Evolutionary conservation across 495 filamentous ascomycete genomes (phyloP).

Genomic region (Trichoderma parareesei): DNA sequence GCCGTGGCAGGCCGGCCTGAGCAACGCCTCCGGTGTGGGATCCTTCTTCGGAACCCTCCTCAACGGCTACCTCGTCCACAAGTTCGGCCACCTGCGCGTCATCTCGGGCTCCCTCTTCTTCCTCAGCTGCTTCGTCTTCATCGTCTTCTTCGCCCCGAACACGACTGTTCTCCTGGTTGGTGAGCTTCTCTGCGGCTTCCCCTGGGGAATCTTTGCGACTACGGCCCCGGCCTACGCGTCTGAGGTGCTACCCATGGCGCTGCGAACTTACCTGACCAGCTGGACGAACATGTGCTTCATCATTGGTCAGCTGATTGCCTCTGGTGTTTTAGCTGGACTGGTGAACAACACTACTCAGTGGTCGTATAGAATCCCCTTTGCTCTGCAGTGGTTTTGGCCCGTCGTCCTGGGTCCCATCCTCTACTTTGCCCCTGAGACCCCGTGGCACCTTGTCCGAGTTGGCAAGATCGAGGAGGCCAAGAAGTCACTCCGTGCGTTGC

Average conservation of each 20-base stretch:
- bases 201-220: slow-evolving; percentile 56
- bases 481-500: slow-evolving; percentile 47
- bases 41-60: slow-evolving; percentile 32
- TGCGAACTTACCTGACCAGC: slow-evolving; percentile 59
- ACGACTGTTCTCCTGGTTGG: slow-evolving; percentile 52
- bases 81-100: slow-evolving; percentile 26
- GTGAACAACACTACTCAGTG: slow-evolving; percentile 45
- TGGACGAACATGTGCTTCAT: slow-evolving; percentile 71
- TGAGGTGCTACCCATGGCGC: slow-evolving; percentile 55
- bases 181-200: slow-evolving; percentile 55
- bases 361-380: slow-evolving; percentile 57
- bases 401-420: slow-evolving; percentile 54
- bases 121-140: slow-evolving; percentile 44
- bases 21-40: slow-evolving; percentile 28
- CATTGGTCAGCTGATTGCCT: slow-evolving; percentile 59
- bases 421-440: slow-evolving; percentile 55
- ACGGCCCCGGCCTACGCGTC: slow-evolving; percentile 62
- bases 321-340: slow-evolving; percentile 52
- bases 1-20: slow-evolving; percentile 29
- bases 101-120: slow-evolving; percentile 34
- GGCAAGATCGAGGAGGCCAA: slow-evolving; percentile 49
- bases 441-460: slow-evolving; percentile 64
- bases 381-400: slow-evolving; percentile 69
- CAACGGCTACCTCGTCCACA: slow-evolving; percentile 26
- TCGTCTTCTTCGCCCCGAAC: slow-evolving; percentile 52